phyloP scores from a whole-genome alignment of 345 rosid species.

The Populus davidiana region DNA sequence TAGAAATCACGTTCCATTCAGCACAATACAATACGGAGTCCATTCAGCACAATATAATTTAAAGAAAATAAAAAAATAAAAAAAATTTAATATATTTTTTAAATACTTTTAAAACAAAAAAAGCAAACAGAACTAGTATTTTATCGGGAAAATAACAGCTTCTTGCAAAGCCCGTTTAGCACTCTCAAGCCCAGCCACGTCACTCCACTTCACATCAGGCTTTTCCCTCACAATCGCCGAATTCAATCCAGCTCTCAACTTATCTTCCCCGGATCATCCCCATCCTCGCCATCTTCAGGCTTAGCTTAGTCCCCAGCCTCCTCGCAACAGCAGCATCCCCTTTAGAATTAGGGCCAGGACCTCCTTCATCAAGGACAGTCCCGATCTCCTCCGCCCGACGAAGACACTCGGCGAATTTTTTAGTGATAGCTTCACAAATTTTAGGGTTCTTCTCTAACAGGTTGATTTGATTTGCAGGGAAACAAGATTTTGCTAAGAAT shows the following conservation, averaged over 20 bases:
- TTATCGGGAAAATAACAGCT: constrained; percentile 42
- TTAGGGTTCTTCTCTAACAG: constrained; percentile 72
- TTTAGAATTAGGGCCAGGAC: constrained; percentile 62
- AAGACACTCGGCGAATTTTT: constrained; percentile 78
- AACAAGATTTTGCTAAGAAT: too few relatives aligned
- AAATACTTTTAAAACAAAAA: too few relatives aligned
- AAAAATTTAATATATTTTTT: too few relatives aligned
- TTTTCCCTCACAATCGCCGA: constrained; percentile 85
- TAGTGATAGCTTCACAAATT: constrained; percentile 76
- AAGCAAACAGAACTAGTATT: too few relatives aligned
- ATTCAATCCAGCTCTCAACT: constrained; percentile 74
- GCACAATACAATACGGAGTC: neutral
- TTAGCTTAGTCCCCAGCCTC: constrained; percentile 62
- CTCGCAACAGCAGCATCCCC: constrained; percentile 78
- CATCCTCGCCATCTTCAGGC: constrained; percentile 77
- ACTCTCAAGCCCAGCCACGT: constrained; percentile 92
- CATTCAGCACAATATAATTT: too few relatives aligned
- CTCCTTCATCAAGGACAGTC: constrained; percentile 81
- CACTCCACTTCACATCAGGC: constrained; percentile 84
- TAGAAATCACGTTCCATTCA: neutral
- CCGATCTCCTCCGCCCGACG: constrained; percentile 98
- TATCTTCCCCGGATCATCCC: constrained; percentile 78
- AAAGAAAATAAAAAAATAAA: too few relatives aligned
- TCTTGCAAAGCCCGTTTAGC: constrained; percentile 89
- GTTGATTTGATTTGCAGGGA: too few relatives aligned